Evolutionary conservation across 768 basidiomycete species (phyloP).

Genomic region (Mrakia gelida): DNA sequence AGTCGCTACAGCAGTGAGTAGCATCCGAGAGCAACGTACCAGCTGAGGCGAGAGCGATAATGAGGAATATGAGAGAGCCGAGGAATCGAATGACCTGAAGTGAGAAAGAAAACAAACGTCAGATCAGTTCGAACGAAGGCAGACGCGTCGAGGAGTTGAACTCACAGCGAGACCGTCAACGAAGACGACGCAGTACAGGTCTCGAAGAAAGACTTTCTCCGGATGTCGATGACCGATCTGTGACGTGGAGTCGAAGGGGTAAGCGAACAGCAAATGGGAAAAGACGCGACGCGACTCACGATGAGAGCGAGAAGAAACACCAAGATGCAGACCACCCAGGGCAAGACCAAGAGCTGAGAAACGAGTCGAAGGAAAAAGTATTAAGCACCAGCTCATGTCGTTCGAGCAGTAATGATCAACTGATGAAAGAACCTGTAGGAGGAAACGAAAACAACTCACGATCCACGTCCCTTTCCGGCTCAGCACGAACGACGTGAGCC

Average conservation of each 20-base stretch:
- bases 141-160: neutral
- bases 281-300: neutral
- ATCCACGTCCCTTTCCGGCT: neutral
- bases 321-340: neutral
- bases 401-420: too few relatives aligned
- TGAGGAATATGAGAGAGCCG: neutral
- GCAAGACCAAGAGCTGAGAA: neutral
- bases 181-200: neutral
- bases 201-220: neutral
- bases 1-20: neutral
- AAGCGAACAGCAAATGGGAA: too few relatives aligned
- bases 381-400: neutral
- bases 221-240: neutral
- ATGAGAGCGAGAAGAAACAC: neutral
- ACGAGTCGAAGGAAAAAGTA: neutral
- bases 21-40: neutral
- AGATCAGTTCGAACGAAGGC: neutral
- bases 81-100: neutral
- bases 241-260: neutral
- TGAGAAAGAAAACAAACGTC: neutral
- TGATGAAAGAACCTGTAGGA: too few relatives aligned
- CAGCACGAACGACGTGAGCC: neutral
- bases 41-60: neutral
- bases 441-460: too few relatives aligned
- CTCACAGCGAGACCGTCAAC: neutral